A percentile compares a stretch with the other conserved stretches of the same genome.
phyloP scores from a whole-genome alignment of 345 rosid species.

The Lenwebbia sp. region DNA sequence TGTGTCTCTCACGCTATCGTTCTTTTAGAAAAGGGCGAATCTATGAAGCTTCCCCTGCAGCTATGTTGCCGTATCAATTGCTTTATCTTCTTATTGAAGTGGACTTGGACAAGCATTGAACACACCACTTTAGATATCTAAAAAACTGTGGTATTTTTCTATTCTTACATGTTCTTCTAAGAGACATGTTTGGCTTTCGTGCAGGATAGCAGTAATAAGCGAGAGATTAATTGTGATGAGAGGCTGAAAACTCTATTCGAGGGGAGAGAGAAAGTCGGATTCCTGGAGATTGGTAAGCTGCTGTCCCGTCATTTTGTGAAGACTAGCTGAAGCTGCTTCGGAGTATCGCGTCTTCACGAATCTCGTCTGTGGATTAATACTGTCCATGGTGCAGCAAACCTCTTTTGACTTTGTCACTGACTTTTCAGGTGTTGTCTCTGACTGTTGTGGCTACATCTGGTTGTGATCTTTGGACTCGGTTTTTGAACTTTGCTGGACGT shows the following conservation, averaged over 20 bases:
- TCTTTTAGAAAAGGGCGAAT: background rate
- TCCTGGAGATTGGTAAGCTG: conserved; percentile 69
- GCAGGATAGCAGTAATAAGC: conserved; percentile 67
- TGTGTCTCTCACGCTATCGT: background rate
- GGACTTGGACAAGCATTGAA: background rate
- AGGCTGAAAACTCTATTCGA: conserved; percentile 63
- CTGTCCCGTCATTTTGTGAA: conserved; percentile 57
- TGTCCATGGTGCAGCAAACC: background rate
- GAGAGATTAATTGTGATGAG: conserved; percentile 65
- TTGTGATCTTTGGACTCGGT: background rate
- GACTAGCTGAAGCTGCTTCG: conserved; percentile 7
- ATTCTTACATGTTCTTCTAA: background rate
- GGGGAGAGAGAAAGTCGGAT: conserved; percentile 58
- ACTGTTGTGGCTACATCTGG: background rate
- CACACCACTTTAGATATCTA: background rate
- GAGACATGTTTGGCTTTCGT: background rate
- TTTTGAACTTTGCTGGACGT: background rate
- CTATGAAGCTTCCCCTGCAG: background rate
- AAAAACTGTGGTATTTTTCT: background rate
- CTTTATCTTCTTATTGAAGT: background rate
- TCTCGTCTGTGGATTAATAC: background rate
- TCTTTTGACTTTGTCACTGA: background rate
- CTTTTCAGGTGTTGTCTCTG: background rate
- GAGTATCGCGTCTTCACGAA: background rate
- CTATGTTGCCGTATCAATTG: background rate